Conservation (phyloP, 2,329 filamentous ascomycete species). For the Aspergillus sp. region DNA sequence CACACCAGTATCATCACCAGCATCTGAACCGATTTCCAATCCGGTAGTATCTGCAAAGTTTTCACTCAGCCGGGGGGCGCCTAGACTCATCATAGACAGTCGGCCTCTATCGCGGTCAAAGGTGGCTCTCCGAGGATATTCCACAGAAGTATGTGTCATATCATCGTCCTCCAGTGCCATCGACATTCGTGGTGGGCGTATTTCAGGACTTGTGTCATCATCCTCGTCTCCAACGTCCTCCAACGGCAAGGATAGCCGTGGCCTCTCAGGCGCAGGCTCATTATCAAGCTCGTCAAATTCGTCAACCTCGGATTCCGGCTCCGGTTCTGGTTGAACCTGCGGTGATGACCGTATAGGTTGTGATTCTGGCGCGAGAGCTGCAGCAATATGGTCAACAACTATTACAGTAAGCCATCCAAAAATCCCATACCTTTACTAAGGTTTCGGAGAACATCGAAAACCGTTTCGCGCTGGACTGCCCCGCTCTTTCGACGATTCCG, state of each 20-base stretch:
- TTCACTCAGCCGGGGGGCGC: conserved; percentile 48
- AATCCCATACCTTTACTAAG: conserved; percentile 50
- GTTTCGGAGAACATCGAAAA: conserved; percentile 54
- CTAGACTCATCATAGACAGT: conserved; percentile 46
- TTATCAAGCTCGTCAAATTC: conserved; percentile 50
- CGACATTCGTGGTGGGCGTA: conserved; percentile 39
- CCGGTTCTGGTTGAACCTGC: conserved; percentile 27
- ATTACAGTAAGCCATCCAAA: not conserved
- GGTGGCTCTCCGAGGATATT: conserved; percentile 44
- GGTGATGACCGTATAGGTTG: conserved; percentile 50
- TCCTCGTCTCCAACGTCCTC: conserved; percentile 47
- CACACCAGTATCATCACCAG: conserved; percentile 39
- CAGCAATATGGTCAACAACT: not conserved
- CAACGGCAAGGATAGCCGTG: conserved; percentile 46
- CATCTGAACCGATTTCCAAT: conserved; percentile 44
- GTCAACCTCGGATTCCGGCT: conserved; percentile 24
- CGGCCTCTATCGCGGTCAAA: conserved; percentile 38
- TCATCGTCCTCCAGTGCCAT: conserved; percentile 48
- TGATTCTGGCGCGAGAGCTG: conserved; percentile 52
- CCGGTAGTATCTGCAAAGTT: conserved; percentile 51
- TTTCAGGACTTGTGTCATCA: conserved; percentile 42
- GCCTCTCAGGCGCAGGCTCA: conserved; percentile 45
- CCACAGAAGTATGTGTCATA: conserved; percentile 42
- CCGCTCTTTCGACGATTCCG: conserved; percentile 52
- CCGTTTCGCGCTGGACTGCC: conserved; percentile 53